Conservation (phyloP, 129 eudicot species). For the Mikania micrantha region DNA sequence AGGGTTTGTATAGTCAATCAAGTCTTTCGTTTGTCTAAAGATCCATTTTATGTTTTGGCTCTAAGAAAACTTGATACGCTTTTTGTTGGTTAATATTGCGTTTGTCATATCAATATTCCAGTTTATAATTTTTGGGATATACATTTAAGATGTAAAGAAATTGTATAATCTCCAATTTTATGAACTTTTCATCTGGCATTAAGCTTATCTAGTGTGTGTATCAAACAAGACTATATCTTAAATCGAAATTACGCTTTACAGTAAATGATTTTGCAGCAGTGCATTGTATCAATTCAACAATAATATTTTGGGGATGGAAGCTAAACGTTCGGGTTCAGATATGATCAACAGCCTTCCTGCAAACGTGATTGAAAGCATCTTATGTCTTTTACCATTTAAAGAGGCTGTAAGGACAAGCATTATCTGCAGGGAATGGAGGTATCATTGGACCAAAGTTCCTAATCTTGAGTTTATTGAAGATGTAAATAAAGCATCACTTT, state of each 20-base stretch:
- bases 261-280: not conserved
- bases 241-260: too few species aligned
- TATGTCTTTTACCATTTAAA: constrained; percentile 1
- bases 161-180: too few species aligned
- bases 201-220: not conserved
- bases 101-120: too few species aligned
- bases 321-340: not conserved
- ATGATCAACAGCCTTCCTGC: constrained; percentile 9
- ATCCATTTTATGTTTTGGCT: too few species aligned
- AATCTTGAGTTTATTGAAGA: constrained; percentile 9
- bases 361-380: not conserved
- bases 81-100: too few species aligned
- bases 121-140: too few species aligned
- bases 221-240: too few species aligned
- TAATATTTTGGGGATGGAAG: not conserved
- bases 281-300: not conserved
- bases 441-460: not conserved
- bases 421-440: constrained; percentile 1
- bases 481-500: not conserved
- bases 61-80: too few species aligned
- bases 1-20: too few species aligned
- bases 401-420: constrained; percentile 10
- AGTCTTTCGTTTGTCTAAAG: too few species aligned
- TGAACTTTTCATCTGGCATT: too few species aligned
- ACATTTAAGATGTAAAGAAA: too few species aligned